Conservation (phyloP, 768 basidiomycete species). For the Collybiopsis luxurians region DNA sequence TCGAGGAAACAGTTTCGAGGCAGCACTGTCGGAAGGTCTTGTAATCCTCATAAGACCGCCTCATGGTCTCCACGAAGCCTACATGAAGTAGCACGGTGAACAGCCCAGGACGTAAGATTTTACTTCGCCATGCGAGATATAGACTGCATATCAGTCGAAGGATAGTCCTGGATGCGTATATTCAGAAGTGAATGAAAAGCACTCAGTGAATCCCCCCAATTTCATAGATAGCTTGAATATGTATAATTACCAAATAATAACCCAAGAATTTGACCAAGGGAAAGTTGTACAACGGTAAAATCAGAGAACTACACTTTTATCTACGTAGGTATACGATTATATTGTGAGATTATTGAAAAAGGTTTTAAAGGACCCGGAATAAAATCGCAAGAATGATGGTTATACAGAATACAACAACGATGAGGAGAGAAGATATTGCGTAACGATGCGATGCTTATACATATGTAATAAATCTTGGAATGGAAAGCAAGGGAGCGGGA, state of each 20-base stretch:
- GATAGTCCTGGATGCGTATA: too few relatives aligned
- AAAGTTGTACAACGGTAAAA: constrained; percentile 5
- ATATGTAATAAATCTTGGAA: constrained; percentile 10
- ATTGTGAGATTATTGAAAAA: background rate
- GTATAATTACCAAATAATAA: constrained; percentile 2
- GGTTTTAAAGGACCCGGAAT: too few relatives aligned
- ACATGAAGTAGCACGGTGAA: background rate
- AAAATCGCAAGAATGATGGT: too few relatives aligned
- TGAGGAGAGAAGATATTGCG: background rate
- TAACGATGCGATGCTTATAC: constrained; percentile 6
- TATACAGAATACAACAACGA: constrained; percentile 9
- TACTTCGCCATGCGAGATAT: too few relatives aligned
- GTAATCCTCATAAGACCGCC: background rate
- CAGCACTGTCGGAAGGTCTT: background rate
- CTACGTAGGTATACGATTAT: constrained; percentile 4
- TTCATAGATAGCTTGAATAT: background rate
- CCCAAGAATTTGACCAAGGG: constrained; percentile 1
- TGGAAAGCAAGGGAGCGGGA: background rate
- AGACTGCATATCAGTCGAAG: too few relatives aligned
- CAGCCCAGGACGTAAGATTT: too few relatives aligned
- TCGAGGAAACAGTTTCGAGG: background rate
- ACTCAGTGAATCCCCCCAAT: too few relatives aligned
- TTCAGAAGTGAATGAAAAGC: too few relatives aligned
- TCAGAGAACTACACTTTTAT: constrained; percentile 1
- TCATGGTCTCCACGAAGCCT: constrained; percentile 5